Base-by-base conservation (phyloP, 2,329 filamentous ascomycete genomes). In the Fusarium virguliforme region DNA sequence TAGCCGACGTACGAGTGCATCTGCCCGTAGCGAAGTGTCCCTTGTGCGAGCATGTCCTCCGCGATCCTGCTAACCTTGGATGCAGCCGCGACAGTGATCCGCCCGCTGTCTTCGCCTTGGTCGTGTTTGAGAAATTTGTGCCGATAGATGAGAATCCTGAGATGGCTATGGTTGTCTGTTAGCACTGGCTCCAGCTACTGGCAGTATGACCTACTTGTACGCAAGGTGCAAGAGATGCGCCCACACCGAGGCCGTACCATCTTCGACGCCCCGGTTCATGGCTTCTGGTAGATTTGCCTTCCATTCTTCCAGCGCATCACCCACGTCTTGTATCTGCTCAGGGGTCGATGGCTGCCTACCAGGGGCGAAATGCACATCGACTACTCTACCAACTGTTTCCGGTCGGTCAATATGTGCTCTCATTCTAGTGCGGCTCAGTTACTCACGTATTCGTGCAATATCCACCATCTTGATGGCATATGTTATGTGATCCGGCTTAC, bases 401-500 rank as follows among this genome's bases (percentile, higher is more conserved):
- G 1, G 7, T 13, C 12, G 28, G 56, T 72, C n/a, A 68, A 2
- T 55, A 15, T 26, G 9, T n/a, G 3, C n/a, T 15, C 32, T 6
- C 26, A 18, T 7, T 24, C 26, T 8, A 28, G 8, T 3, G 12
- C 4, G 6, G 24, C 18, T 4, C 2, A 18, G 12, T 24, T 10
- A 69, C 79, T 60, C 60, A 81, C 80, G 76, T 30, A 82, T 62
- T 28, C 73, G 74, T 4, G 79, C 76, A 15, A 82, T 74, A 34
- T 82, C 79, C 0, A 81, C 79, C 81, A 82, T 82, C 57, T 81
- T 82, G 38, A 81, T 78, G 0, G 74, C 75, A 60, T 82, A 82
- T 0, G 75, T 75, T 4, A 81, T 72, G 54, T 82, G 80, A 41
- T 82, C 78, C 4, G 75, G 62, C 38, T 78, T 67, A 22, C 76